Evolutionary conservation across 2,329 filamentous ascomycete genomes (phyloP).

Genomic region (Malbranchea cinnamomea): DNA sequence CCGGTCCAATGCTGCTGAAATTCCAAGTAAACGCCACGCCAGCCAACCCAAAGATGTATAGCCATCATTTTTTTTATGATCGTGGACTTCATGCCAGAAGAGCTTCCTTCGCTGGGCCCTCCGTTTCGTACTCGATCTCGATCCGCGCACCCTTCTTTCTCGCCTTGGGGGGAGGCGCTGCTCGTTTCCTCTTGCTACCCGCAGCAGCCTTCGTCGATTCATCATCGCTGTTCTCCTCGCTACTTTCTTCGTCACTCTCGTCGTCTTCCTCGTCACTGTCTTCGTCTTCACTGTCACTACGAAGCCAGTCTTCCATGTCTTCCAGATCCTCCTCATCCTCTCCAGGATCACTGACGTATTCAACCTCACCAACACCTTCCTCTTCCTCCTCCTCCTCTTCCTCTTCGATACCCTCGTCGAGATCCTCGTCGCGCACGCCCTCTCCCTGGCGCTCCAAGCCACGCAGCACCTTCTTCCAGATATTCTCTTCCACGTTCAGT

Average conservation of each 20-base stretch:
- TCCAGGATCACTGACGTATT: conserved; percentile 86
- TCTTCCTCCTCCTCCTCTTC: conserved; percentile 59
- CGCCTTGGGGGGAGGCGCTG: conserved; percentile 36
- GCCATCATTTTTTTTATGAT: conserved; percentile 2
- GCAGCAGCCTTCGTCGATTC: conserved; percentile 32
- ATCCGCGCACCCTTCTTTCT: conserved; percentile 49
- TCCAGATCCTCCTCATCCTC: conserved; percentile 63
- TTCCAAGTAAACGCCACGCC: too few species aligned
- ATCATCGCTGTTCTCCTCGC: conserved; percentile 36
- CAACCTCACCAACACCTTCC: conserved; percentile 59
- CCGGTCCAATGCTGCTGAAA: too few species aligned
- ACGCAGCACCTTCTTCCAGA: conserved; percentile 94
- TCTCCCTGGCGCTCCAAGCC: conserved; percentile 80
- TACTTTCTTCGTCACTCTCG: conserved; percentile 44
- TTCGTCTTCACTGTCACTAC: conserved; percentile 46
- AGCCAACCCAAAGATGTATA: too few species aligned
- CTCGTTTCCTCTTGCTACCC: conserved; percentile 43
- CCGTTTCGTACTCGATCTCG: conserved; percentile 69
- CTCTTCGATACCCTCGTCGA: conserved; percentile 73
- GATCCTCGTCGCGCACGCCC: conserved; percentile 67
- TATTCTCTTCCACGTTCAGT: conserved; percentile 82
- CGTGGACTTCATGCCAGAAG: conserved; percentile 22
- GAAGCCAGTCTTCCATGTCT: conserved; percentile 94
- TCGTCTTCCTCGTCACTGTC: conserved; percentile 34
- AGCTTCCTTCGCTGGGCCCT: conserved; percentile 42